Evolutionary conservation across 441 rosid species (phyloP).

Genomic region (Rhodomyrtus psidioides): DNA sequence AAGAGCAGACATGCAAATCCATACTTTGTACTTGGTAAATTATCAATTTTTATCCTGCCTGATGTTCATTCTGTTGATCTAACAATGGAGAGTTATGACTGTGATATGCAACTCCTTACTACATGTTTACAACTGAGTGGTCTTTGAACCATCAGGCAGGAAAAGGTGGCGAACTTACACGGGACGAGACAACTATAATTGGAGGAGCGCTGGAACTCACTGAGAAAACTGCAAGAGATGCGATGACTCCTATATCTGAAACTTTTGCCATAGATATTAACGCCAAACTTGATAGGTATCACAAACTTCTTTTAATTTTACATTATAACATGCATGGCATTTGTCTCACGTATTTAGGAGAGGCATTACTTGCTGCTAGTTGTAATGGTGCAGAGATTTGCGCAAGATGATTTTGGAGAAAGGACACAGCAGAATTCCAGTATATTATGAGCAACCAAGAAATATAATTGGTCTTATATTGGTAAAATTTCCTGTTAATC

Average conservation of each 20-base stretch:
- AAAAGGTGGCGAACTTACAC: slow-evolving; percentile 22
- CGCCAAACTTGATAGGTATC: slow-evolving; percentile 1
- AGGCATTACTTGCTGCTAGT: not conserved
- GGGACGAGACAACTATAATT: slow-evolving; percentile 23
- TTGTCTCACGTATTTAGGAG: not conserved
- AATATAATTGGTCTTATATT: slow-evolving; percentile 23
- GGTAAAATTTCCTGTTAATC: not conserved
- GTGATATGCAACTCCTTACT: not conserved
- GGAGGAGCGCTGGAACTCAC: slow-evolving; percentile 20
- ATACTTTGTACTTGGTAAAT: not conserved
- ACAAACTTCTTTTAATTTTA: not conserved
- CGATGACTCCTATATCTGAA: slow-evolving; percentile 17
- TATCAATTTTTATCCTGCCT: not conserved
- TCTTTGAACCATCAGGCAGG: slow-evolving; percentile 10
- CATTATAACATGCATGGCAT: not conserved
- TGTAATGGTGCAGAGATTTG: slow-evolving; percentile 1
- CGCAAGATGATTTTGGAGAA: slow-evolving; percentile 15
- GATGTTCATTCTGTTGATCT: not conserved
- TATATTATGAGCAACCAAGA: slow-evolving; percentile 15
- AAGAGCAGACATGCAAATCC: not conserved
- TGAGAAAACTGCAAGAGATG: slow-evolving; percentile 18
- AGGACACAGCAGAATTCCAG: slow-evolving; percentile 26
- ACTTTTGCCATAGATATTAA: slow-evolving; percentile 15
- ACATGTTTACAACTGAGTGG: not conserved
- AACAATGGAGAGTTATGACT: not conserved